Evolutionary conservation across 2,329 filamentous ascomycete genomes (phyloP), one percentile per base, ranked within the genome.

Genomic region (Pseudodiploospora longispora): DNA sequence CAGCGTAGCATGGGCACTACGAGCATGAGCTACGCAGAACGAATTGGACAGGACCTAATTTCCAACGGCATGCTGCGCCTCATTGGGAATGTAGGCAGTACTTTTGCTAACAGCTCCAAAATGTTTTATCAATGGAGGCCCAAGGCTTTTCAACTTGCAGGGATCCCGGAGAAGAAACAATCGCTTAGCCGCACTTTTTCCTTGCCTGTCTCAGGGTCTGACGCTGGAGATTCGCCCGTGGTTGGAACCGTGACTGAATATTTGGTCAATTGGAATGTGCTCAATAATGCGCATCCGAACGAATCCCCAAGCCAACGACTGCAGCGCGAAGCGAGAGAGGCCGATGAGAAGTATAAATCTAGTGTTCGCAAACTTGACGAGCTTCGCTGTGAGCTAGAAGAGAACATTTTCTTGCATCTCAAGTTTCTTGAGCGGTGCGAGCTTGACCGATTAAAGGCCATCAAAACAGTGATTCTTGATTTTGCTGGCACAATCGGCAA

Each of bases 61-160:
- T 71, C 79, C 29, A 81, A 86, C 59, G 91, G 93, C 33, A 91
- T 96, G 60, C 71, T 98, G 58, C 82, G 93, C 41, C 73, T 98
- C 42, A 80, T 98, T 49, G 93, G 93, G 52, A 96, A 93, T 57
- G 90, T 98, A 43, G 93, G 93, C 48, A 97, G 80, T 67, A 87
- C 85, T 1, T 98, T 98, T 61, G 90, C 91, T 55, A 98, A 98
- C 68, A 97, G 90, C 72, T 95, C 90, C 52, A 88, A 85, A 66
- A 85, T 97, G 81, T 91, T 87, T 62, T 98, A 98, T 64, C 93
- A 98, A 64, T 98, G 93, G 93, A 84, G 88, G 43, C 80, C 90
- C 6, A 94, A 88, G 68, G 84, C 87, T 5, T 98, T 97, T 69
- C 83, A 94, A 59, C 64, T 93, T 45, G 83, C 88, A 28, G 91